These are phyloP conservation scores for Gossypium schwendimanii DNA, from an alignment of 441 rosid species.

Conservation along the genomic window DNA sequence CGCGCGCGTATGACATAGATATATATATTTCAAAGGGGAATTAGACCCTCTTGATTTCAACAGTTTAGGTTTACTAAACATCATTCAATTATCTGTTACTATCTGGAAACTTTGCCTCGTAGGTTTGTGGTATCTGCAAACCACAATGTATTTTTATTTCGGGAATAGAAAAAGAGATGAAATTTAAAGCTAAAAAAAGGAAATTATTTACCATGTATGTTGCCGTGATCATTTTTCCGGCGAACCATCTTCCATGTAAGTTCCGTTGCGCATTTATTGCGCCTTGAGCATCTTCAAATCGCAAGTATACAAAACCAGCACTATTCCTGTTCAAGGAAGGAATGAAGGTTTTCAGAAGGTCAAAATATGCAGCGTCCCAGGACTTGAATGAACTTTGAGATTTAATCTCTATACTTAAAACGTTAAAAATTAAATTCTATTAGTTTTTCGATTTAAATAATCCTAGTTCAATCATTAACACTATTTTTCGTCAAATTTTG, in stretches of 20 bases:
- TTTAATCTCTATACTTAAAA: too few species aligned
- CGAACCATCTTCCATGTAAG: slow-evolving; percentile 98
- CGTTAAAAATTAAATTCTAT: too few species aligned
- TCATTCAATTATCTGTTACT: slow-evolving; percentile 32
- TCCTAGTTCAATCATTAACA: too few species aligned
- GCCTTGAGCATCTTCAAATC: slow-evolving; percentile 54
- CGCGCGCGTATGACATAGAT: too few species aligned
- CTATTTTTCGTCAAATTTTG: too few species aligned
- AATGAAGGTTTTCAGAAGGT: not conserved
- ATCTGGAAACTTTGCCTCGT: slow-evolving; percentile 60
- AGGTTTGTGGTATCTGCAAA: slow-evolving; percentile 48
- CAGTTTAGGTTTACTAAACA: not conserved
- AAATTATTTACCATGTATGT: slow-evolving; percentile 51
- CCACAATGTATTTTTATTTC: not conserved
- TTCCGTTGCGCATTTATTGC: slow-evolving; percentile 69
- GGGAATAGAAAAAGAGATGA: not conserved
- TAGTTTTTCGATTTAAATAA: too few species aligned
- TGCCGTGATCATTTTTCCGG: slow-evolving; percentile 95
- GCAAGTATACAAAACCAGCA: slow-evolving; percentile 76
- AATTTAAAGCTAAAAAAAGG: not conserved
- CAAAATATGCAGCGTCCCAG: too few species aligned
- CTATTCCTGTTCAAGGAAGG: slow-evolving; percentile 49
- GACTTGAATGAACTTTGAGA: too few species aligned
- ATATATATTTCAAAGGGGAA: not conserved
- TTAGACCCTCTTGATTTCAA: not conserved